Conservation (phyloP, 176 grass and related monocot species). For the Cenchrus americanus region DNA sequence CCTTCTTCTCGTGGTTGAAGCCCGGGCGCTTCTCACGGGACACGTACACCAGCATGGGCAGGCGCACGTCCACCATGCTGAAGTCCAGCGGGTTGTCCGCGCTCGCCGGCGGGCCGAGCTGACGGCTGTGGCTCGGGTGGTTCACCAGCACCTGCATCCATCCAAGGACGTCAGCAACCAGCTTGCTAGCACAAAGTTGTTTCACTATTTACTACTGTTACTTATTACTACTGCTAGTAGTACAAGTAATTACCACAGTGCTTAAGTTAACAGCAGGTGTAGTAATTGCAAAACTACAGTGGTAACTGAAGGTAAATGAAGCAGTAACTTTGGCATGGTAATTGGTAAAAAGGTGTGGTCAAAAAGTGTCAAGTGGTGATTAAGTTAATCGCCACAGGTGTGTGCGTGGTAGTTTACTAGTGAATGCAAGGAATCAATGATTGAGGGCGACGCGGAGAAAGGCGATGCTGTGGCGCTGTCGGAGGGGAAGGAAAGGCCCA, state of each 20-base stretch:
- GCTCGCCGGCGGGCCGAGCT: slow-evolving; percentile 57
- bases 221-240: too few relatives aligned
- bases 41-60: slow-evolving; percentile 78
- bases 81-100: slow-evolving; percentile 62
- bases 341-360: not conserved
- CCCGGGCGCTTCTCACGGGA: slow-evolving; percentile 84
- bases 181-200: not conserved
- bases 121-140: slow-evolving; percentile 49
- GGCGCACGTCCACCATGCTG: slow-evolving; percentile 56
- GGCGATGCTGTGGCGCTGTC: slow-evolving; percentile 37
- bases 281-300: not conserved
- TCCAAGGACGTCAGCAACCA: not conserved
- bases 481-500: slow-evolving; percentile 36
- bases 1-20: slow-evolving; percentile 90
- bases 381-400: not conserved
- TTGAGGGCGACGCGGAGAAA: not conserved
- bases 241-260: not conserved
- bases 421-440: slow-evolving; percentile 2
- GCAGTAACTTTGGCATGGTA: not conserved
- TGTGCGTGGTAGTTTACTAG: not conserved
- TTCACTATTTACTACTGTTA: not conserved
- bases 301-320: not conserved
- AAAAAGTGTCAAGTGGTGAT: not conserved
- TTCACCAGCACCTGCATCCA: slow-evolving; percentile 61
- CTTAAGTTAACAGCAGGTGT: not conserved